Conservation (phyloP, 2,329 filamentous ascomycete species). For the Aspergillus tamarii region DNA sequence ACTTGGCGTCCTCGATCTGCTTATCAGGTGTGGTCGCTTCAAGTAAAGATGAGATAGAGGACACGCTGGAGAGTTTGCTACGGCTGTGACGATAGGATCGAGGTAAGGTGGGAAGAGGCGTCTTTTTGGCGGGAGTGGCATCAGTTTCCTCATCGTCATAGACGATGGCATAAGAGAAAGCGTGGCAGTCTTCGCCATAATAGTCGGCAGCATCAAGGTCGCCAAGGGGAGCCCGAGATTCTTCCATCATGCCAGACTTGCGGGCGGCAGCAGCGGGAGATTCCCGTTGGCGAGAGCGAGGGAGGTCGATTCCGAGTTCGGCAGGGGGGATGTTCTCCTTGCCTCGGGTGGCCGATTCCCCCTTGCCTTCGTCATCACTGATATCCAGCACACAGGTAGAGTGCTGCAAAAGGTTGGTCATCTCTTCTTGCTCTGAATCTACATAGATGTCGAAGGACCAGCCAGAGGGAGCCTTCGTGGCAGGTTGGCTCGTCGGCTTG, state of each 20-base stretch:
- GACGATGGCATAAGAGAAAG: constrained; percentile 63
- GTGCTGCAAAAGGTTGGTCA: constrained; percentile 91
- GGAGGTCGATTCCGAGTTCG: constrained; percentile 63
- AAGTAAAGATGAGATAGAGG: constrained; percentile 32
- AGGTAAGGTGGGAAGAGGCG: constrained; percentile 9
- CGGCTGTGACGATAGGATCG: constrained; percentile 15
- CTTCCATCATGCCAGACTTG: constrained; percentile 62
- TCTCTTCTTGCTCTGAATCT: constrained; percentile 85
- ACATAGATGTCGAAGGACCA: constrained; percentile 97
- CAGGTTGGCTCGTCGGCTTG: constrained; percentile 55
- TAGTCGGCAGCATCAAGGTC: constrained; percentile 71
- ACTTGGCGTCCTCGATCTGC: constrained; percentile 51
- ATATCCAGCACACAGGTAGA: constrained; percentile 85
- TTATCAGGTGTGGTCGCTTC: constrained; percentile 23
- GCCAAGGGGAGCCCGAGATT: constrained; percentile 67
- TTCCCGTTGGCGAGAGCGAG: constrained; percentile 34
- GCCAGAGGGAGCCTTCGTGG: constrained; percentile 47
- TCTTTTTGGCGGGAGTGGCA: constrained; percentile 21
- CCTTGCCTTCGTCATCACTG: constrained; percentile 76
- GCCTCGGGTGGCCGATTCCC: constrained; percentile 60
- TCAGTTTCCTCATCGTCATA: constrained; percentile 58
- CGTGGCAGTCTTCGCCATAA: constrained; percentile 68
- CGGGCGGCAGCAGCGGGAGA: constrained; percentile 31
- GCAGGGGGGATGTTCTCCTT: constrained; percentile 92
- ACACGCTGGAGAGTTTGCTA: constrained; percentile 27